Base-by-base conservation (phyloP, 352 stramenopile genomes). In the Pythium plurisporium region DNA sequence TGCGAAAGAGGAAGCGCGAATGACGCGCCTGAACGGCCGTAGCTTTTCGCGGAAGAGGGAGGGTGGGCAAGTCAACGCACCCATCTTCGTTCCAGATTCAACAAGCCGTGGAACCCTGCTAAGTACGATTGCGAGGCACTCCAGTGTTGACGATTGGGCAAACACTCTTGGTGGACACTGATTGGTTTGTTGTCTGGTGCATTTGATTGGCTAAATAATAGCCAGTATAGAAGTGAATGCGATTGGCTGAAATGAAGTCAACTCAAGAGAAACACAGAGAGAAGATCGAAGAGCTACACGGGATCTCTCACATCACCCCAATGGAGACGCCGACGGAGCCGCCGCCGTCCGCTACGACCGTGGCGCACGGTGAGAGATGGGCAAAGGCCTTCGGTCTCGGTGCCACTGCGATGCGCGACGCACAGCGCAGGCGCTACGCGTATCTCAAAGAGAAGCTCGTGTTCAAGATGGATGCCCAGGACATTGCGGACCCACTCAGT, bases 381-480 rank as follows among this genome's bases (percentile, higher is more conserved):
- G 62, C 65, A 12, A 30, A 22, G 6, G 64, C 62, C 7, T 61
- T 76, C 20, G 70, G 70, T 7, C 36, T 79, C 22, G 50, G 42
- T 25, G 67, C 66, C 31, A 49, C 34, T 17, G 46, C 26, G 23
- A 49, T 19, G 31, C 61, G 64, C 19, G 49, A 8, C 4, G 53
- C 55, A 1, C 64, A 79, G 36, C 71, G 80, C 17, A 31, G 59
- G 49, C 77, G 80, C 14, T 90, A 87, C 52, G 70, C 67, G 33
- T 56, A 65, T 29, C 55, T 90, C 44, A 86, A 87, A 62, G 62
- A 81, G 49, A 65, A 74, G 41, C 50, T 90, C 40, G 75, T 88
- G 50, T 87, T 90, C 56, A 67, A 76, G 38, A 79, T 90, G 55
- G 76, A 90, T 52, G 70, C 74, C 0, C 56, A 62, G 0, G 77